These are phyloP conservation scores for Geotrichum phurueaensis DNA, from an alignment of 1,139 yeast species.

Conservation along the genomic window DNA sequence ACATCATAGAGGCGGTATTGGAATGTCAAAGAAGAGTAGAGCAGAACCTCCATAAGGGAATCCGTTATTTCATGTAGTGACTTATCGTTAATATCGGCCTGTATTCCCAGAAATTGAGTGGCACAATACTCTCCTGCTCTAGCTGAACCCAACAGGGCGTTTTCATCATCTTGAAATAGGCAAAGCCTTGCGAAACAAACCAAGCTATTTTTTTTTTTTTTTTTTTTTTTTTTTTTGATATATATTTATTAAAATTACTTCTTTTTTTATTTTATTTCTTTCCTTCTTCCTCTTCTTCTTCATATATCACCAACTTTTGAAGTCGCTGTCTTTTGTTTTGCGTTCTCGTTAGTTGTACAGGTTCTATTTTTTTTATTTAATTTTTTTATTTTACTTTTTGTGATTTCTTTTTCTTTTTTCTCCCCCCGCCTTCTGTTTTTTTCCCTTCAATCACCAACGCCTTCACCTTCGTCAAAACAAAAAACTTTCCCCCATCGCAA, in stretches of 20 bases:
- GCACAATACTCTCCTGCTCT: background rate
- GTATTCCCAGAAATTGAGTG: no score
- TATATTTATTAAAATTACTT: no score
- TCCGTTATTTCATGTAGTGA: no score
- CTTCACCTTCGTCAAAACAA: background rate
- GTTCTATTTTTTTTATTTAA: background rate
- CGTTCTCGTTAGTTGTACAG: background rate
- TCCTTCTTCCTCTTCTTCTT: no score
- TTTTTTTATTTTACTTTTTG: background rate
- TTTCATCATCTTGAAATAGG: background rate
- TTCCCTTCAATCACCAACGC: background rate
- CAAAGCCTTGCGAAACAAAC: no score
- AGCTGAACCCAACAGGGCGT: background rate
- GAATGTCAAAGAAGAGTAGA: no score
- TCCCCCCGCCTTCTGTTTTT: background rate
- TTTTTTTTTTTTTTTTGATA: background rate
- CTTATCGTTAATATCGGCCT: no score
- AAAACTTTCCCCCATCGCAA: background rate
- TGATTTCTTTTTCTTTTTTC: background rate
- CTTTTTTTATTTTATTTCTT: no score
- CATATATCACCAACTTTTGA: no score
- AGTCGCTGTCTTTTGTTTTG: background rate
- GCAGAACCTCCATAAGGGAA: no score
- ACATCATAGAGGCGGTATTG: no score
- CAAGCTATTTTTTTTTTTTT: no score